Evolutionary conservation across 1,139 yeast genomes (phyloP), one percentile per base, ranked within the genome.

Genomic region (Candida sp.): DNA sequence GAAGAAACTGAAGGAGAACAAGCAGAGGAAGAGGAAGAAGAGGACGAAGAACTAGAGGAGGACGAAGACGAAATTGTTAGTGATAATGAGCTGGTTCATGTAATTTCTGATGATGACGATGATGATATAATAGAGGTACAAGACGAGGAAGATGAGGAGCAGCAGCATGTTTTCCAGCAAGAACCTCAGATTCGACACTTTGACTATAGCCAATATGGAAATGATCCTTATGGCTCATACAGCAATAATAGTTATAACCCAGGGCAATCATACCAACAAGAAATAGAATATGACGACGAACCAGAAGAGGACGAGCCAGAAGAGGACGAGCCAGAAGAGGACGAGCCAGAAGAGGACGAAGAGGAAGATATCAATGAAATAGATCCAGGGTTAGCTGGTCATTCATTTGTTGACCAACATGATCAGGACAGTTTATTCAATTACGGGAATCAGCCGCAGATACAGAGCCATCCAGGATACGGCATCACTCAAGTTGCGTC

Each of bases 11-110:
- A 46, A 5, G 53, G 48, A 27, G 53, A 54, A 6, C 46, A 47
- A 30, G 48, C 47, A 3, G 46, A 32, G 7, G 54, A 46, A 9
- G 44, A 52, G 32, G 52, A 53, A 25, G 52, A 47, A 8, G 52
- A 46, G 2, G 51, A 49, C 7, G 48, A 54, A 39, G 60, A 56
- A 50, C 55, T 50, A 35, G 50, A 47, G 25, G 52, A 43, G 17
- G 54, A 51, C n/a, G 59, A 54, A 11, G 58, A 56, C 7, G 58
- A 50, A 3, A 57, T 51, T 30, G 56, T 40, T 3, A 53, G 44
- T 22, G 58, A 49, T 7, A 58, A 46, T 6, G 55, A 53, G 3
- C 56, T 37, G 41, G 26, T 37, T 23, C 41, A 37, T 7, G 26
- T 37, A 7, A 17, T 37, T 7, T 37, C 41, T 7, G 31, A 59